phyloP scores from a whole-genome alignment of 257 asterid genomes.

The Cordia subcordata region DNA sequence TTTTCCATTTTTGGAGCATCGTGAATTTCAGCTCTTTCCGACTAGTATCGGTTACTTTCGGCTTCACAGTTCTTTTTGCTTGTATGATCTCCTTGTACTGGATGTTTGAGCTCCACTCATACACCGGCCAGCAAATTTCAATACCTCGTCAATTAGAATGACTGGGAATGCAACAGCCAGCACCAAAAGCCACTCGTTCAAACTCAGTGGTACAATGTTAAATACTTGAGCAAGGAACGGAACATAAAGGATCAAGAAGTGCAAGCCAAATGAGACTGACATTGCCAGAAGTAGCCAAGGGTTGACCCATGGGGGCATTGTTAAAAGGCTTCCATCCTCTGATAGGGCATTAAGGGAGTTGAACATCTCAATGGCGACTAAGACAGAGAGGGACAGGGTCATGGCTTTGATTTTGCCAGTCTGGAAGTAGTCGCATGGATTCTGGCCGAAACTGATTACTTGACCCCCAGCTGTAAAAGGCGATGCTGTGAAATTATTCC shows the following conservation, averaged over 20 bases:
- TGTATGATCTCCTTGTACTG: constrained; percentile 31
- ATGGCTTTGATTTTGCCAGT: constrained; percentile 88
- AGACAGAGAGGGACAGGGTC: constrained; percentile 93
- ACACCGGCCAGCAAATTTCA: constrained; percentile 80
- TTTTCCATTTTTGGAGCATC: neutral
- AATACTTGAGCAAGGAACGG: constrained; percentile 89
- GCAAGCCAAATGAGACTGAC: constrained; percentile 91
- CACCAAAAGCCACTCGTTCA: constrained; percentile 85
- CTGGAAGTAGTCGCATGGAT: constrained; percentile 88
- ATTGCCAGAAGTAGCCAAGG: constrained; percentile 94
- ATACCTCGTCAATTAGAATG: constrained; percentile 76
- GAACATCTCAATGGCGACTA: constrained; percentile 96
- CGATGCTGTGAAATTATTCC: constrained; percentile 76
- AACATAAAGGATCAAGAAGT: constrained; percentile 87
- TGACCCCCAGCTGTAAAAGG: constrained; percentile 82
- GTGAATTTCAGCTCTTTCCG: neutral
- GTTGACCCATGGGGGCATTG: constrained; percentile 99
- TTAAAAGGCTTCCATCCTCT: constrained; percentile 85
- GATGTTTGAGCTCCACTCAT: constrained; percentile 40
- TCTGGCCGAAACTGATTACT: constrained; percentile 39
- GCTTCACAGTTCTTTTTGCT: constrained; percentile 61
- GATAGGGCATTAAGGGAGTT: constrained; percentile 94
- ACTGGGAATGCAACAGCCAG: constrained; percentile 81
- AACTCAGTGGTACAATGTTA: constrained; percentile 83
- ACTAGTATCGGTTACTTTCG: neutral